Evolutionary conservation across 768 basidiomycete genomes (phyloP).

Genomic region (Infundibulicybe gibba): DNA sequence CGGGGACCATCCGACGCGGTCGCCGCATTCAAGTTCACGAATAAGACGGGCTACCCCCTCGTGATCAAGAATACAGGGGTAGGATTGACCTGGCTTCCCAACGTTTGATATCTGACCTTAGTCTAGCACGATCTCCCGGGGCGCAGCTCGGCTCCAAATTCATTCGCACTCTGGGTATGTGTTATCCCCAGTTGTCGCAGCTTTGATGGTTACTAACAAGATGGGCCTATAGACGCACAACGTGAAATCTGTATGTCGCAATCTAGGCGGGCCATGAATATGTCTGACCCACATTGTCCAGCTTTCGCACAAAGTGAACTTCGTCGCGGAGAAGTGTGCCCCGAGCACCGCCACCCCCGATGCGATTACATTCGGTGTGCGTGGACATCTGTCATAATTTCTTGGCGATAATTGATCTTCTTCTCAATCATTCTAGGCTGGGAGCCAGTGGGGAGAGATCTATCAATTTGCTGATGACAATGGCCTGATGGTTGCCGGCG

Average conservation of each 20-base stretch:
- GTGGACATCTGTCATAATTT: too few relatives aligned
- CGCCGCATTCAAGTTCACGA: slow-evolving; percentile 40
- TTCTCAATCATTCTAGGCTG: slow-evolving; percentile 25
- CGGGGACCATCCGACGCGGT: slow-evolving; percentile 31
- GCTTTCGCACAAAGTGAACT: slow-evolving; percentile 30
- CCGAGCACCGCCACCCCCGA: slow-evolving; percentile 4
- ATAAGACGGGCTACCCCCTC: slow-evolving; percentile 31
- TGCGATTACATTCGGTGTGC: too few relatives aligned
- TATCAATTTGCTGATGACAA: slow-evolving; percentile 39
- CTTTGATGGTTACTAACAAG: not conserved
- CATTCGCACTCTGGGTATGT: slow-evolving; percentile 42
- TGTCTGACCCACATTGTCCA: slow-evolving; percentile 4
- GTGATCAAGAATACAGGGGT: slow-evolving; percentile 53
- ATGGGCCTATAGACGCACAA: slow-evolving; percentile 30
- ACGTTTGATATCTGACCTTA: not conserved
- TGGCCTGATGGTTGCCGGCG: slow-evolving; percentile 43
- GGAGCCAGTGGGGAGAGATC: slow-evolving; percentile 40
- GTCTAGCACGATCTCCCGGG: slow-evolving; percentile 46
- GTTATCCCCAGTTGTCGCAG: not conserved
- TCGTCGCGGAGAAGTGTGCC: slow-evolving; percentile 32
- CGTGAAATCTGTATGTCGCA: slow-evolving; percentile 17
- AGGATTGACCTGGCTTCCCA: slow-evolving; percentile 9
- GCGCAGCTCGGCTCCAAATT: slow-evolving; percentile 39
- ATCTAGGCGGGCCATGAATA: too few relatives aligned
- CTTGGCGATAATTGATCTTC: too few relatives aligned